Percentiles rank a stretch among this genome's conserved stretches.
These are phyloP conservation scores for Peronospora tabacina DNA, from an alignment of 352 stramenopile genomes.

Conservation along the genomic window DNA sequence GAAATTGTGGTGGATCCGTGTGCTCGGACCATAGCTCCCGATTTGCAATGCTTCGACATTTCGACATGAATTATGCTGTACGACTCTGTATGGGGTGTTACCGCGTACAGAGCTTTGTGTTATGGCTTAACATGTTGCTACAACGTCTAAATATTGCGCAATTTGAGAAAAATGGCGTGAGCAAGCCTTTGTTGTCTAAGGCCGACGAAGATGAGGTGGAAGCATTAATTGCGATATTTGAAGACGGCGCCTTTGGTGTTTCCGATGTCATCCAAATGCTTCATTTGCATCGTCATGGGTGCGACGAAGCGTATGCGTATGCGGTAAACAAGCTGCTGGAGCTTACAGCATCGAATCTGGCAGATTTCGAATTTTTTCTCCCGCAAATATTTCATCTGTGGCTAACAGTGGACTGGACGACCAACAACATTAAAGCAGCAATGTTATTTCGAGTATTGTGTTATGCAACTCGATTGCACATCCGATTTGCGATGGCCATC, in stretches of 20 bases:
- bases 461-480: slow-evolving; percentile 63
- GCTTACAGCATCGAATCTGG: slow-evolving; percentile 46
- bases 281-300: slow-evolving; percentile 68
- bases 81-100: slow-evolving; percentile 66
- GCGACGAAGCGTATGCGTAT: slow-evolving; percentile 62
- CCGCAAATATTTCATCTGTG: slow-evolving; percentile 81
- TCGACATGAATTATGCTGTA: slow-evolving; percentile 52
- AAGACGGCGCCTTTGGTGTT: slow-evolving; percentile 50
- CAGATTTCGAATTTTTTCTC: slow-evolving; percentile 83
- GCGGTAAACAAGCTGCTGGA: slow-evolving; percentile 69
- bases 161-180: slow-evolving; percentile 25
- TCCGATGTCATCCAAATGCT: slow-evolving; percentile 79
- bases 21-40: slow-evolving; percentile 76
- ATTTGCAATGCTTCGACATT: slow-evolving; percentile 59
- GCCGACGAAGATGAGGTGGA: slow-evolving; percentile 62
- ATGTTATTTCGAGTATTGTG: slow-evolving; percentile 68
- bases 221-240: slow-evolving; percentile 38
- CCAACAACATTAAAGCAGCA: slow-evolving; percentile 66
- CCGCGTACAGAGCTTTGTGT: slow-evolving; percentile 61
- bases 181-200: slow-evolving; percentile 32
- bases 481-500: slow-evolving; percentile 70
- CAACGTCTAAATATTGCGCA: slow-evolving; percentile 53
- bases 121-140: slow-evolving; percentile 60
- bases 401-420: slow-evolving; percentile 69
- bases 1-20: slow-evolving; percentile 69